These are phyloP conservation scores for Blastobotrys ciferrii DNA, from an alignment of 1,139 yeast genomes.

Conservation along the genomic window DNA sequence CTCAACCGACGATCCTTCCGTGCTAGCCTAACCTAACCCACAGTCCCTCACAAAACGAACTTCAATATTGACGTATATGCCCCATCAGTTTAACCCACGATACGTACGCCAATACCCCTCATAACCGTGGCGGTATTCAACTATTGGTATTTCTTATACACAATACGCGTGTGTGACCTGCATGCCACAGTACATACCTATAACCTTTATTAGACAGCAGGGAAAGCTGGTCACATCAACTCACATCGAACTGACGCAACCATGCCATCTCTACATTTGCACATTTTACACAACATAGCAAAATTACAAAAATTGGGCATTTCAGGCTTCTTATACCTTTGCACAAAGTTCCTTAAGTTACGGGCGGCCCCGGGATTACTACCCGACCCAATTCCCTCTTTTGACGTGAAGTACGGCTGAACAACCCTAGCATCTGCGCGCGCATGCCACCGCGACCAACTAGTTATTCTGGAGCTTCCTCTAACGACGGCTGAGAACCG, in stretches of 20 bases:
- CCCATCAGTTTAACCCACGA: background rate
- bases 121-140: background rate
- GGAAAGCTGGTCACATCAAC: background rate
- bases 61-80: no score
- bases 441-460: background rate
- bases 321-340: slow-evolving; percentile 1
- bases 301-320: slow-evolving; percentile 3
- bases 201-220: background rate
- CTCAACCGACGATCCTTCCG: no score
- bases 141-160: background rate
- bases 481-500: no score
- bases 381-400: background rate
- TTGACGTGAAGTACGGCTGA: slow-evolving; percentile 7
- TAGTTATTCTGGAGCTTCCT: no score
- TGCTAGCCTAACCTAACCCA: background rate
- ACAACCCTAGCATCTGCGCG: background rate
- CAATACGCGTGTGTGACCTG: background rate
- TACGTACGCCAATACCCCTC: background rate
- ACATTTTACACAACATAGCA: background rate
- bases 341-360: slow-evolving; percentile 1
- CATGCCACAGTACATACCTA: background rate
- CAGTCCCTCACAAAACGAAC: background rate
- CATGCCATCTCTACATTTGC: background rate
- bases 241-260: background rate
- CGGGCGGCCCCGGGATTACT: slow-evolving; percentile 3